Base-by-base conservation (phyloP, 2,329 filamentous ascomycete genomes). In the Cryphonectria japonica region DNA sequence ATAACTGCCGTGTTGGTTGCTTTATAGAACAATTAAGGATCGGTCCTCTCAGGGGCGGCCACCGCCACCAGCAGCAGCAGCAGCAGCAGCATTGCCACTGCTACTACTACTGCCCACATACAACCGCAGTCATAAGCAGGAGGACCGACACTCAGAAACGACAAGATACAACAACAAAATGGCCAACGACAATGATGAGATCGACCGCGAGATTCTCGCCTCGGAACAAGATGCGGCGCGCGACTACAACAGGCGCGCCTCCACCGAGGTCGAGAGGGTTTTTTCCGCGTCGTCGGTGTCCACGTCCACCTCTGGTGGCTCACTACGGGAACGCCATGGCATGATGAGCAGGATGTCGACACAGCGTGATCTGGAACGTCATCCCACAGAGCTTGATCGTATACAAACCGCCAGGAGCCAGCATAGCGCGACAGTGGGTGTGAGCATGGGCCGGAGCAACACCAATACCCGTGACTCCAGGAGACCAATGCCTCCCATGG, bases 331-430 rank as follows among this genome's bases (percentile, higher is more conserved):
- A 32, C 77, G 77, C 14, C 3, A 22, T 69, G 82, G 81, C 66
- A 82, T 81, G 66, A 86, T 93, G 81, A 89, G 86, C 76, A 85
- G 90, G 67, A 78, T 89, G n/a, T 85, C 89, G 6, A 93, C 91
- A 4, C 85, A 89, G 73, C 82, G 84, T 75, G 91, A 93, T 77
- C 85, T 93, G 54, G 91, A 93, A 78, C 85, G 90, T 70, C 87
- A 93, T 74, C 87, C 88, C 26, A 93, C 91, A 11, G 90, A 88
- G 68, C 83, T 95, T 71, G 89, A 87, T 78, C 88, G 92, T 52
- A 93, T 95, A 73, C 86, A 91, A 62, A 94, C 92, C 4, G 87
- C 89, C 50, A 83, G 88, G 66, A 91, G 89, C 74, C 92, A 94
- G 79, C 92, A 94, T 79, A 88, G 85, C 73, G 86, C 82, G 68